These are phyloP conservation scores for Diddensiella transvaalensis DNA, from an alignment of 805 yeast species.

Conservation along the genomic window DNA sequence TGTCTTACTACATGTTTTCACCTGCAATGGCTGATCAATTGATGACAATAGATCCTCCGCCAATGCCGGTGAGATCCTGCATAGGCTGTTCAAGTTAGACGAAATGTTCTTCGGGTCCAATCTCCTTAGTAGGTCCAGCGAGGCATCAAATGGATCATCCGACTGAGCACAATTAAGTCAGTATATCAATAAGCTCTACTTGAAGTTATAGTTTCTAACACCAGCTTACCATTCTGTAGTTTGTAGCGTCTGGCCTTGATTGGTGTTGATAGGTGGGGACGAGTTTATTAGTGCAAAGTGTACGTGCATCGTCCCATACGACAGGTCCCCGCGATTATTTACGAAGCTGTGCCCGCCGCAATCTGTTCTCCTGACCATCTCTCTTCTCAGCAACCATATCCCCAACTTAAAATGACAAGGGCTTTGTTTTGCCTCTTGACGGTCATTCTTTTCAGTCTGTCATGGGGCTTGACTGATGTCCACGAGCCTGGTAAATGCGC, in stretches of 20 bases:
- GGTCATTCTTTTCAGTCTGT: neutral
- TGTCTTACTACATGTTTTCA: slow-evolving; percentile 46
- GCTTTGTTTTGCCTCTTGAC: neutral
- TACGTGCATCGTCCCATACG: too few relatives aligned
- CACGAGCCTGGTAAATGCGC: slow-evolving; percentile 28
- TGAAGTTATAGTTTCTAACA: too few relatives aligned
- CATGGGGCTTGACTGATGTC: slow-evolving; percentile 7
- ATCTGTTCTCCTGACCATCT: too few relatives aligned
- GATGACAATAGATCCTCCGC: slow-evolving; percentile 86
- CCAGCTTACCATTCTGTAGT: too few relatives aligned
- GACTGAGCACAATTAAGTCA: too few relatives aligned
- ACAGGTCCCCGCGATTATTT: too few relatives aligned
- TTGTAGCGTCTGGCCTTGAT: too few relatives aligned
- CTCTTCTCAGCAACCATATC: too few relatives aligned
- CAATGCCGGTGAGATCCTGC: slow-evolving; percentile 57
- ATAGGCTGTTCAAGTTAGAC: slow-evolving; percentile 42
- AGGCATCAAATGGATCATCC: slow-evolving; percentile 63
- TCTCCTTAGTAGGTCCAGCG: slow-evolving; percentile 72
- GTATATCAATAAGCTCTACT: too few relatives aligned
- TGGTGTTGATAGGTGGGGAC: too few relatives aligned
- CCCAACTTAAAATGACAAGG: neutral
- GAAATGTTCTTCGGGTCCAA: slow-evolving; percentile 63
- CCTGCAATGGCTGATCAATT: slow-evolving; percentile 77
- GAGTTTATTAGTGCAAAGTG: too few relatives aligned
- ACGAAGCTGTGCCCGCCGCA: too few relatives aligned